Conservation (phyloP, 2,329 filamentous ascomycete species). For the Monosporascus sp. region DNA sequence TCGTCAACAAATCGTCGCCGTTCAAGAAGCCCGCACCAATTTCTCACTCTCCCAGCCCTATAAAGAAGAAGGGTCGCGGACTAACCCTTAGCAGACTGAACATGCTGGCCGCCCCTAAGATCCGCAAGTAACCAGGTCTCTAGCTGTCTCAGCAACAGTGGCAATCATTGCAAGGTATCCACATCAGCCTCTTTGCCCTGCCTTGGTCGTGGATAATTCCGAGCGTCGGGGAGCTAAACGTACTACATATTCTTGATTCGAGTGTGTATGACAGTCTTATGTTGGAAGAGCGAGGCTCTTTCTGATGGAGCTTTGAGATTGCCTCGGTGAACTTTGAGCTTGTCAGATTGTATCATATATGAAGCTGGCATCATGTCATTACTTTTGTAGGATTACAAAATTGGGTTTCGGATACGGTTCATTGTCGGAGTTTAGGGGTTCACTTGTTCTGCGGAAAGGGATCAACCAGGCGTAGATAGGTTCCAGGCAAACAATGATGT, state of each 20-base stretch:
- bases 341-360: background rate
- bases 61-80: conserved; percentile 43
- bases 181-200: background rate
- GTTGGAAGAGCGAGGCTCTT: background rate
- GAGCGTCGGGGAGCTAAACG: background rate
- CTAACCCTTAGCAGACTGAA: conserved; percentile 56
- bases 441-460: background rate
- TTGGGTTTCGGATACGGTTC: background rate
- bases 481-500: background rate
- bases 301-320: background rate
- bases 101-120: conserved; percentile 57
- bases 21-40: conserved; percentile 22
- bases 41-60: conserved; percentile 35
- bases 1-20: conserved; percentile 32
- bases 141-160: background rate
- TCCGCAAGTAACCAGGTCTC: conserved; percentile 37
- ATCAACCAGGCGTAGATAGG: background rate
- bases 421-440: background rate
- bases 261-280: background rate
- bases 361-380: background rate
- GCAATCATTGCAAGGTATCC: background rate
- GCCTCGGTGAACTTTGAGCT: background rate
- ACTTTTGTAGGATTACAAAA: background rate
- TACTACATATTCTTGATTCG: background rate
- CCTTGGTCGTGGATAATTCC: background rate